Percentiles rank a stretch among this genome's conserved stretches.
These are phyloP conservation scores for Botrytis fragariae DNA, from an alignment of 2,329 filamentous ascomycete genomes.

Conservation along the genomic window DNA sequence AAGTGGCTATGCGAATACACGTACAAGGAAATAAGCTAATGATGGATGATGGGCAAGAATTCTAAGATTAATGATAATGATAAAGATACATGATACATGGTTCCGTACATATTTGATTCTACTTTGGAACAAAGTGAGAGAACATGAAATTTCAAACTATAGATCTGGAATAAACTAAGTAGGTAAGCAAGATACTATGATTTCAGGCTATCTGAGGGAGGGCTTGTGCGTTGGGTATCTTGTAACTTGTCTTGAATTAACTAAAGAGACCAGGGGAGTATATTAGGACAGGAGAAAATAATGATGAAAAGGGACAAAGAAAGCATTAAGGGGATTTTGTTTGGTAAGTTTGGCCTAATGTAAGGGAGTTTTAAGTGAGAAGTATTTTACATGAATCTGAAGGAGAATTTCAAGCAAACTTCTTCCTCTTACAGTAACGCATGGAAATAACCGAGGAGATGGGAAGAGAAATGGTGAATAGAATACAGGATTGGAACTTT, in stretches of 20 bases:
- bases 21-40: not conserved
- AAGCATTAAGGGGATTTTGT: not conserved
- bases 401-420: too few relatives aligned
- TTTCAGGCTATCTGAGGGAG: not conserved
- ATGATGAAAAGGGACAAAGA: not conserved
- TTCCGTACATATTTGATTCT: not conserved
- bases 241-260: not conserved
- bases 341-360: not conserved
- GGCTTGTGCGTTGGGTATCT: not conserved
- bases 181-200: not conserved
- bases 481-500: not conserved
- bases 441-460: not conserved
- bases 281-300: not conserved
- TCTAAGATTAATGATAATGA: constrained; percentile 1
- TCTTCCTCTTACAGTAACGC: not conserved
- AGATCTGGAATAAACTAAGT: not conserved
- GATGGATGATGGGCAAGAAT: not conserved
- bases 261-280: not conserved
- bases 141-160: not conserved
- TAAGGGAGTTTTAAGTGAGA: not conserved
- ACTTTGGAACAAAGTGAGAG: not conserved
- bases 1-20: not conserved
- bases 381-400: not conserved
- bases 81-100: not conserved
- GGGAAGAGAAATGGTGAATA: not conserved